Evolutionary conservation across 768 basidiomycete genomes (phyloP), one percentile per base, ranked within the genome.

Genomic region (Lactifluus piperatus): DNA sequence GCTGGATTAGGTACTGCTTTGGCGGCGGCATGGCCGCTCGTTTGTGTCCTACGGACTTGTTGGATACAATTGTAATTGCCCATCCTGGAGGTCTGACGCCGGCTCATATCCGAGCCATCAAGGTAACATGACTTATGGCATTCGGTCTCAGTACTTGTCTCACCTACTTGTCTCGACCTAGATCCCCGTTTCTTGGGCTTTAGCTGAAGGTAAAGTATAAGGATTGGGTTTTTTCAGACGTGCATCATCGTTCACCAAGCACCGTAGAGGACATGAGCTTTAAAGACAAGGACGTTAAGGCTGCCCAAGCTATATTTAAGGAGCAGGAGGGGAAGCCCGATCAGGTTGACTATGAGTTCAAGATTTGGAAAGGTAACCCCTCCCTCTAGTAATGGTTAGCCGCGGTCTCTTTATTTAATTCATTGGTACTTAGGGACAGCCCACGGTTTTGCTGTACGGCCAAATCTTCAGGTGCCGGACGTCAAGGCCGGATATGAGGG

Each of bases 401-500:
- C 13, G 48, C 22, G 44, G 32, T 32, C 46, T 14, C 43, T 57
- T 53, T 22, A 26, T 54, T 53, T 56, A 56, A 45, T 65, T 18
- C 56, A 41, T 13, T 22, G 4, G n/a, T 39, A n/a, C 50, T 7
- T 46, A 79, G 79, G 75, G 61, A 81, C 75, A 16, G 66, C 62
- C 7, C 80, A 79, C 54, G 77, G 81, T 26, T 81, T 81, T 26
- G 78, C 78, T 3, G 69, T 71, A 29, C 72, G 79, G 14, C 79
- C 79, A 3, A 75, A 78, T 57, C 68, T 79, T 36, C 64, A 60
- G 6, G 69, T 75, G 13, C 72, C 74, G 1, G 75, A 76, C 29
- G 72, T 79, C 49, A 74, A 74, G 61, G 72, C 71, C 46, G 77
- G 70, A 3, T 81, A 74, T 58, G 74, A 81, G 52, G 70, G 72